These are phyloP conservation scores for Platanthera zijinensis DNA, from an alignment of 106 monocot species.

Conservation along the genomic window DNA sequence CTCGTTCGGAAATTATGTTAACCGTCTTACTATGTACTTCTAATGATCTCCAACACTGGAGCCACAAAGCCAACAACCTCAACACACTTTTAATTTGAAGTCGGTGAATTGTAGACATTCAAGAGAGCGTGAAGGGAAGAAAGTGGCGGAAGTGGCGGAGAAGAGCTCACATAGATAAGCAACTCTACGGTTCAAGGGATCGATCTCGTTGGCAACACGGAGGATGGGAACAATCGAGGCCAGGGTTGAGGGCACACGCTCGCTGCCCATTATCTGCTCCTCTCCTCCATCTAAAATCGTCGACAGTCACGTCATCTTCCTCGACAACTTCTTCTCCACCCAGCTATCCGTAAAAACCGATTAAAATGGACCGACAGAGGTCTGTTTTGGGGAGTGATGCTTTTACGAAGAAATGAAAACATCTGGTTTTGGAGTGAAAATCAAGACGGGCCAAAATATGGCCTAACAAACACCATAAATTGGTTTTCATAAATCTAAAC, in stretches of 20 bases:
- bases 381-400: no score
- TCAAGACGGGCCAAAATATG: no score
- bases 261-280: constrained; percentile 57
- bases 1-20: not conserved
- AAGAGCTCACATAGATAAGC: constrained; percentile 72
- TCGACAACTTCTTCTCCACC: constrained; percentile 29
- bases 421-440: no score
- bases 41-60: not conserved
- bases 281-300: constrained; percentile 58
- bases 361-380: no score
- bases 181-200: constrained; percentile 47
- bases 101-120: not conserved
- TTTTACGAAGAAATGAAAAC: no score
- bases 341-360: not conserved
- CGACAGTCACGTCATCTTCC: constrained; percentile 55
- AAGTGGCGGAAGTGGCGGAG: not conserved
- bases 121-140: not conserved
- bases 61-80: not conserved
- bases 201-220: constrained; percentile 92
- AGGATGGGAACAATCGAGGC: constrained; percentile 83
- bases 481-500: no score
- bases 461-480: no score
- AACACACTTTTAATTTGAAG: not conserved
- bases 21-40: not conserved
- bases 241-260: constrained; percentile 77